Evolutionary conservation across 371 early-diverging fungal species (phyloP).

Genomic region (Apophysomyces variabilis): DNA sequence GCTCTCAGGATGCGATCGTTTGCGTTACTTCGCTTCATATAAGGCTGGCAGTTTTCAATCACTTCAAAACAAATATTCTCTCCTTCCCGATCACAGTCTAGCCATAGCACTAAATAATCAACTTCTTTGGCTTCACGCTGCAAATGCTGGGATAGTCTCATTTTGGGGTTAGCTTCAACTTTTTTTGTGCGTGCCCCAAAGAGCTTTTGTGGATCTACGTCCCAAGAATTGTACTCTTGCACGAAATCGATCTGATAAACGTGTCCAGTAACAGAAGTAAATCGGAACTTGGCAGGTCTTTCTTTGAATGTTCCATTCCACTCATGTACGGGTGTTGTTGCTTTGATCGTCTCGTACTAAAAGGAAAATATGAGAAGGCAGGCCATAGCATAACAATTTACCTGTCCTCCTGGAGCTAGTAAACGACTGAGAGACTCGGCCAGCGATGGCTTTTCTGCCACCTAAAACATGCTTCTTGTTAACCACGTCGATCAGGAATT

Average conservation of each 20-base stretch:
- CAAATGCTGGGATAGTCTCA: slow-evolving; percentile 52
- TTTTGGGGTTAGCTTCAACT: slow-evolving; percentile 51
- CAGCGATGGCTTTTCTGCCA: slow-evolving; percentile 82
- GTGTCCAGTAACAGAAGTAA: slow-evolving; percentile 55
- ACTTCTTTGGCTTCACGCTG: slow-evolving; percentile 44
- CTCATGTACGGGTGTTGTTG: slow-evolving; percentile 51
- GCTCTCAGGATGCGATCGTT: slow-evolving; percentile 52
- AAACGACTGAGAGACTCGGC: slow-evolving; percentile 68
- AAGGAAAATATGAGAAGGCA: background rate
- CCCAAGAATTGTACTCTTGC: slow-evolving; percentile 56
- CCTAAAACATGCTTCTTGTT: slow-evolving; percentile 25
- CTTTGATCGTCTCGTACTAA: slow-evolving; percentile 41
- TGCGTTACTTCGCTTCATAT: slow-evolving; percentile 34
- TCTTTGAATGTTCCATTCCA: slow-evolving; percentile 46
- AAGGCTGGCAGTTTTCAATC: slow-evolving; percentile 37
- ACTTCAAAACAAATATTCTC: slow-evolving; percentile 79
- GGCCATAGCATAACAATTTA: slow-evolving; percentile 17
- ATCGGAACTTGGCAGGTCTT: slow-evolving; percentile 43
- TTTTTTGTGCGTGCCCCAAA: slow-evolving; percentile 52
- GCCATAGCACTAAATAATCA: slow-evolving; percentile 69
- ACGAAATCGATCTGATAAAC: slow-evolving; percentile 55
- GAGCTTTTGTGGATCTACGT: slow-evolving; percentile 45
- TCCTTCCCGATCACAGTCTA: slow-evolving; percentile 81
- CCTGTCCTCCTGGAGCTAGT: slow-evolving; percentile 52
- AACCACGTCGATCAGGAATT: background rate